Conservation (phyloP, 495 filamentous ascomycete species). For the Podospora bellae-mahoneyi region DNA sequence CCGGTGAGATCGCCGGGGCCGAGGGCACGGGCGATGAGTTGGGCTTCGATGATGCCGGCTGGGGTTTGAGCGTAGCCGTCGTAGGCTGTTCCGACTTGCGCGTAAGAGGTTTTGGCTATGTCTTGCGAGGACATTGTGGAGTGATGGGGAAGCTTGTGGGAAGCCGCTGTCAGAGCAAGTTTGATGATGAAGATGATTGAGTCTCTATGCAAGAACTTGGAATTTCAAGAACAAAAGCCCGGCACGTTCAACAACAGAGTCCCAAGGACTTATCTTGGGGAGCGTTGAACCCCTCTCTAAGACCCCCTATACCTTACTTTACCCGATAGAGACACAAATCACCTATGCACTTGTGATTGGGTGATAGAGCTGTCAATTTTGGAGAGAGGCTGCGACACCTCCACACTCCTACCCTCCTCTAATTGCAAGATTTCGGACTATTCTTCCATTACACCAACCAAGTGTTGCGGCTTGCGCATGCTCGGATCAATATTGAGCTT, state of each 20-base stretch:
- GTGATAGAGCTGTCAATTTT: neutral
- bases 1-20: neutral
- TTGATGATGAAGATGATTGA: neutral
- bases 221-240: neutral
- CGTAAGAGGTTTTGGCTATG: neutral
- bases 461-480: neutral
- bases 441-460: neutral
- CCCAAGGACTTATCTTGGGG: too few species aligned
- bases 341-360: neutral
- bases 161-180: neutral
- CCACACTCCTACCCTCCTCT: neutral
- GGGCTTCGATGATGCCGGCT: conserved; percentile 1
- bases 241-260: too few species aligned
- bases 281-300: too few species aligned
- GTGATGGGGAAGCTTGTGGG: neutral
- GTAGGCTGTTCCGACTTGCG: neutral
- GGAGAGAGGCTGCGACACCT: neutral
- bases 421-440: neutral
- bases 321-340: neutral
- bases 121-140: neutral
- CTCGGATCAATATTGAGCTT: neutral
- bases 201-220: neutral
- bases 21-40: neutral
- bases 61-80: neutral
- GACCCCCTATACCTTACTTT: too few species aligned